Conservation (phyloP, 768 basidiomycete genomes). For the Auriscalpium microsporum region DNA sequence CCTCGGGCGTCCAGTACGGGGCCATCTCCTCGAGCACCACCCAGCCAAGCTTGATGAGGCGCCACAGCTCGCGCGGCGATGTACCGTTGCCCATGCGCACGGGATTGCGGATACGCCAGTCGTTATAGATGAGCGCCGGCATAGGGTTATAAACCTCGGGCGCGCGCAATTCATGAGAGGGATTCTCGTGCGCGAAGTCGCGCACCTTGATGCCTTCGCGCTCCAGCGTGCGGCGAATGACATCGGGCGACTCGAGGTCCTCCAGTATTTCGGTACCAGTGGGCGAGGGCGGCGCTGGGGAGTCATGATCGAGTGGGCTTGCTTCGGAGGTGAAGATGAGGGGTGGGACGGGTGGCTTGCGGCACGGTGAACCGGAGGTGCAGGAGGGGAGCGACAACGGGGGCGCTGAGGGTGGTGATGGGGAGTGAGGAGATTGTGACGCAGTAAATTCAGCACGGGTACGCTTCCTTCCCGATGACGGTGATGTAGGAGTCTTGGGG, state of each 20-base stretch:
- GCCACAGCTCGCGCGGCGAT: constrained; percentile 17
- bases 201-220: constrained; percentile 25
- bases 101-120: constrained; percentile 21
- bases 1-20: constrained; percentile 14
- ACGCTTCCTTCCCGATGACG: too few relatives aligned
- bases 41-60: constrained; percentile 21
- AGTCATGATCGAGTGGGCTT: too few relatives aligned
- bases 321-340: too few relatives aligned
- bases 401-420: too few relatives aligned
- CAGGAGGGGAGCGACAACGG: too few relatives aligned
- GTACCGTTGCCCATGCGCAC: constrained; percentile 4
- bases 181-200: constrained; percentile 22
- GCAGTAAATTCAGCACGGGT: too few relatives aligned
- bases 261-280: background rate
- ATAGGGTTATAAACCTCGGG: constrained; percentile 21
- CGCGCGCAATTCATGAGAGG: constrained; percentile 1
- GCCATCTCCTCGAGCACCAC: constrained; percentile 20
- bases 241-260: background rate
- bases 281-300: background rate
- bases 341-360: too few relatives aligned
- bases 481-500: too few relatives aligned
- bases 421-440: too few relatives aligned
- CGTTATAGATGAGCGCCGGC: constrained; percentile 18
- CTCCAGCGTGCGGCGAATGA: constrained; percentile 3
- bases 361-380: too few relatives aligned